Conservation (phyloP, 1,284 basidiomycete species). For the Heliocybe sulcata region DNA sequence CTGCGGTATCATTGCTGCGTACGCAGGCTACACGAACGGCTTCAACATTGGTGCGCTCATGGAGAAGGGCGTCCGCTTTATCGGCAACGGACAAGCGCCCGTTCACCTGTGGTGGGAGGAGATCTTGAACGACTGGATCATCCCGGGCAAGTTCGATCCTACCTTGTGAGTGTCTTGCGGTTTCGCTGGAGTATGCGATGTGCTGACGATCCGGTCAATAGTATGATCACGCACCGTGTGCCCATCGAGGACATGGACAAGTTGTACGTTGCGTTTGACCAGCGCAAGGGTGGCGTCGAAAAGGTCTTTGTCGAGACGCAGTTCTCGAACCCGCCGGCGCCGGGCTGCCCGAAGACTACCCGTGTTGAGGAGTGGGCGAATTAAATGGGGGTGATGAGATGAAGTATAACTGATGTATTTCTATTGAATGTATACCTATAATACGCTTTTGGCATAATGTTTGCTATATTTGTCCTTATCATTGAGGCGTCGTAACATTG, state of each 20-base stretch:
- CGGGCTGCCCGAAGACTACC: slow-evolving; percentile 39
- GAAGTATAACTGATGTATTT: background rate
- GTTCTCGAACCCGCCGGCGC: slow-evolving; percentile 37
- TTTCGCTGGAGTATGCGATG: too few relatives aligned
- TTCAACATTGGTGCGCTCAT: slow-evolving; percentile 74
- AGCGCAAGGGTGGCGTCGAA: slow-evolving; percentile 48
- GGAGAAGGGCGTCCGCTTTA: slow-evolving; percentile 69
- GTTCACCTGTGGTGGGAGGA: slow-evolving; percentile 73
- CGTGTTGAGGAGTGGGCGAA: slow-evolving; percentile 48
- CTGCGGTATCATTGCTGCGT: slow-evolving; percentile 56
- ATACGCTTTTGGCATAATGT: too few relatives aligned
- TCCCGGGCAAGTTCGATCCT: slow-evolving; percentile 64
- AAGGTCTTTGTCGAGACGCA: slow-evolving; percentile 61
- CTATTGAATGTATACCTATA: background rate
- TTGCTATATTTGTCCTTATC: too few relatives aligned
- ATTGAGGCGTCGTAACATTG: too few relatives aligned
- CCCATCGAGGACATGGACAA: slow-evolving; percentile 55
- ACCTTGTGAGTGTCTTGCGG: slow-evolving; percentile 40
- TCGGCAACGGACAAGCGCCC: slow-evolving; percentile 70
- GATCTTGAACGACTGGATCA: slow-evolving; percentile 56
- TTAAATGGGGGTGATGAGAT: background rate
- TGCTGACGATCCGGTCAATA: slow-evolving; percentile 11
- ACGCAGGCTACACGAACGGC: slow-evolving; percentile 58
- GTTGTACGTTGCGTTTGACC: slow-evolving; percentile 55
- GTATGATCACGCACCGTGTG: slow-evolving; percentile 59